Evolutionary conservation across 164 flowering plant species (phyloP).

Genomic region (Liquidambar formosana): DNA sequence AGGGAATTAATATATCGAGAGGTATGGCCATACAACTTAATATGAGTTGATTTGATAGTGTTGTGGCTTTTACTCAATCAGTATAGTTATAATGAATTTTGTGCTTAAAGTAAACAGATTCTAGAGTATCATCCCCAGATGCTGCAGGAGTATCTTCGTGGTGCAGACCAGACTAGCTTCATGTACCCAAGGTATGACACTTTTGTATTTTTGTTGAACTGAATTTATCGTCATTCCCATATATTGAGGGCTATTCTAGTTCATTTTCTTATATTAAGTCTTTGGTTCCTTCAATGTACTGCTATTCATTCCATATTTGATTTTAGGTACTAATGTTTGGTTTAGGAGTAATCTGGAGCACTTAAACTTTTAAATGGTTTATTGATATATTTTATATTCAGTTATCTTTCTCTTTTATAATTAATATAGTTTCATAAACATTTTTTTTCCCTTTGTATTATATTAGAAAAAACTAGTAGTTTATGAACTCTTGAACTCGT

Average conservation of each 20-base stretch:
- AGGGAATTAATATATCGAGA: constrained; percentile 70
- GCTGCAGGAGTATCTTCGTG: constrained; percentile 64
- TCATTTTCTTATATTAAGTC: too few species aligned
- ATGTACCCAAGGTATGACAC: constrained; percentile 63
- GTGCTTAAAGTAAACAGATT: constrained; percentile 31
- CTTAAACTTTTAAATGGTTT: too few species aligned
- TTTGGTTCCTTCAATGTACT: neutral
- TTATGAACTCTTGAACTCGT: too few species aligned
- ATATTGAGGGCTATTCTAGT: neutral
- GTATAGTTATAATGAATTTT: neutral
- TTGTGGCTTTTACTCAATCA: neutral
- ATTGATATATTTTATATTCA: too few species aligned
- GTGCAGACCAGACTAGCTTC: constrained; percentile 64
- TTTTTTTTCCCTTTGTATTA: too few species aligned
- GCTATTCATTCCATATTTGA: neutral
- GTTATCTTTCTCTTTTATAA: too few species aligned
- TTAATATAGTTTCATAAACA: too few species aligned
- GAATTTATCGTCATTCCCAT: neutral
- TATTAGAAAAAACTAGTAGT: too few species aligned
- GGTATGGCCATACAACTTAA: constrained; percentile 24
- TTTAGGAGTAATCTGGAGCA: neutral
- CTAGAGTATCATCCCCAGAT: constrained; percentile 77
- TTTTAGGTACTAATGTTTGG: neutral
- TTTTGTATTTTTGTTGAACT: neutral
- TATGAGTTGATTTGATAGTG: neutral